Conservation (phyloP, 108 stramenopile species). For the Stephanodiscus triporus region DNA sequence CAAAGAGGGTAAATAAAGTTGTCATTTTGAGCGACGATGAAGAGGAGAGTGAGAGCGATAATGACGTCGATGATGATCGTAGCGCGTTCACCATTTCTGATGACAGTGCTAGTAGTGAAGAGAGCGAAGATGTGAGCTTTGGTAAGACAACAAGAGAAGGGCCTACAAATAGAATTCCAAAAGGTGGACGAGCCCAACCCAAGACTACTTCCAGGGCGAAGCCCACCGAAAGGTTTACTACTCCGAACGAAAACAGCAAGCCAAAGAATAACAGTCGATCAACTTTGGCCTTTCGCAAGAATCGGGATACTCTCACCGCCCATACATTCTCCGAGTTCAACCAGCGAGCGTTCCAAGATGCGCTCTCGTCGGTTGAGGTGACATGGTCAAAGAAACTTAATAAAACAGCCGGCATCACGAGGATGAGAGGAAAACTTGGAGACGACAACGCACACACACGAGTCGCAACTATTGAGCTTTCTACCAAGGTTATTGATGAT, state of each 20-base stretch:
- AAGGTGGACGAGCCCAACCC: neutral
- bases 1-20: conserved; percentile 52
- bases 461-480: conserved; percentile 81
- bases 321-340: conserved; percentile 63
- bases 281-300: conserved; percentile 47
- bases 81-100: conserved; percentile 23
- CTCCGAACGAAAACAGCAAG: conserved; percentile 12
- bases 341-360: conserved; percentile 47
- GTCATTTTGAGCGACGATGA: conserved; percentile 53
- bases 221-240: conserved; percentile 8
- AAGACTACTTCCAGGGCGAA: neutral
- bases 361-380: conserved; percentile 54
- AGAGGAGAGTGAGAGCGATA: conserved; percentile 45
- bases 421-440: conserved; percentile 46
- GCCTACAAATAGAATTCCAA: neutral
- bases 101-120: conserved; percentile 21
- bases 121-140: conserved; percentile 15
- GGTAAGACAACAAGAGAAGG: conserved; percentile 1
- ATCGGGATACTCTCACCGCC: conserved; percentile 53
- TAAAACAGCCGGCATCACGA: conserved; percentile 88
- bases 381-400: conserved; percentile 83
- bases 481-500: conserved; percentile 86
- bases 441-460: conserved; percentile 20
- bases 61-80: conserved; percentile 16
- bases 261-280: neutral